Evolutionary conservation across 2,329 filamentous ascomycete species (phyloP).

Genomic region (Colletotrichum theobromicola): DNA sequence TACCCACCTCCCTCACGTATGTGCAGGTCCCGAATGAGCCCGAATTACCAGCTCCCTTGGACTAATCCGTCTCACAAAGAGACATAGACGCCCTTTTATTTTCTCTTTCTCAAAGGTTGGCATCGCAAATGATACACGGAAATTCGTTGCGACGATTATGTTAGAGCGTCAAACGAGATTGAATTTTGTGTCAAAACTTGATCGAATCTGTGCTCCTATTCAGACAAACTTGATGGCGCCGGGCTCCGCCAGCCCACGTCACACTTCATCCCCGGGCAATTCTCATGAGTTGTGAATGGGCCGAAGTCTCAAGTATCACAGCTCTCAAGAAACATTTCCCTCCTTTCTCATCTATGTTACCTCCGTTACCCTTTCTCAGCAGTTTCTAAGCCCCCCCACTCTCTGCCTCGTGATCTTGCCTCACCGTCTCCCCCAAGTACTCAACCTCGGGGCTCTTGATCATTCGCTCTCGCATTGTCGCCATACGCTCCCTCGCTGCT

Average conservation of each 20-base stretch:
- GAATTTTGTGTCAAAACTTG: neutral
- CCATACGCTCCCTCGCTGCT: neutral
- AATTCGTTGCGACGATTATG: neutral
- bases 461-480: neutral
- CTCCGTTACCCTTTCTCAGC: neutral
- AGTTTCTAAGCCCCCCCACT: neutral
- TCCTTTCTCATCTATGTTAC: neutral
- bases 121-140: fast-evolving
- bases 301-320: neutral
- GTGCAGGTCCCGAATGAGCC: neutral
- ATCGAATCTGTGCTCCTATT: neutral
- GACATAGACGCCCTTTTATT: neutral
- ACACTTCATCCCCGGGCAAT: fast-evolving
- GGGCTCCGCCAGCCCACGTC: neutral
- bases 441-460: neutral
- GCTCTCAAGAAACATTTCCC: neutral
- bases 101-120: neutral
- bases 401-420: neutral
- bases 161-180: neutral
- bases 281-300: neutral
- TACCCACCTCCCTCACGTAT: neutral
- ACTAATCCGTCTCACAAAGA: neutral
- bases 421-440: neutral
- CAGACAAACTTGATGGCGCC: neutral
- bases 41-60: neutral